Evolutionary conservation across 345 rosid species (phyloP), one percentile per base, ranked within the genome.

Genomic region (Populus deltoides): DNA sequence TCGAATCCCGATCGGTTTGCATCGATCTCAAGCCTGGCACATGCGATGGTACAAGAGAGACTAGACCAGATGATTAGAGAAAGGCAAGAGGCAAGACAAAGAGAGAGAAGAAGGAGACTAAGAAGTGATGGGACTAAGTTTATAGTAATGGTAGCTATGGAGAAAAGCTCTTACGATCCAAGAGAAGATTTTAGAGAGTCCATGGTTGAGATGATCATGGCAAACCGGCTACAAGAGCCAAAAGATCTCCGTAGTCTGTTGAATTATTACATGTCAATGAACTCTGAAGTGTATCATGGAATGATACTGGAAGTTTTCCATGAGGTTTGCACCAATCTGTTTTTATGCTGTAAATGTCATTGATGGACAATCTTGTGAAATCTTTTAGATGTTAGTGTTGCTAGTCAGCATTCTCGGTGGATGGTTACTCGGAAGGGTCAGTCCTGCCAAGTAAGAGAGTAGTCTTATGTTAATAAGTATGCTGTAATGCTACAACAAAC

Each of bases 41-140:
- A 93, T 73, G 92, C 90, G 74, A 89, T 93, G 96, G 95, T 94
- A 69, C 98, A 94, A 57, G 92, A 94, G 81, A 88, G 90, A 85
- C 88, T 93, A 12, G 94, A 90, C 76, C 93, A 92, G 76, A 88
- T 93, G 92, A 93, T 93, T 29, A 82, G 85, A 68, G 92, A 89
- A 68, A 85, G 81, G 85, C 87, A 68, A 10, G 41, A 86, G 83
- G 82, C 86, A 49, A 84, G 86, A 77, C 72, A 71, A 8, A 74
- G 70, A 70, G 86, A 82, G 57, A 84, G 77, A 73, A 84, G 86
- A 79, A 79, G 85, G 78, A 72, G 72, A 66, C 62, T 57, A 75
- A 75, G 84, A 16, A 55, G 47, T 33, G 71, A 72, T 53, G 84
- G 79, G 11, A 85, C 88, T 18, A 91, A 87, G 85, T 92, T 94